These are phyloP conservation scores for Hemileia vastatrix DNA, from an alignment of 1,284 basidiomycete genomes.

Conservation along the genomic window DNA sequence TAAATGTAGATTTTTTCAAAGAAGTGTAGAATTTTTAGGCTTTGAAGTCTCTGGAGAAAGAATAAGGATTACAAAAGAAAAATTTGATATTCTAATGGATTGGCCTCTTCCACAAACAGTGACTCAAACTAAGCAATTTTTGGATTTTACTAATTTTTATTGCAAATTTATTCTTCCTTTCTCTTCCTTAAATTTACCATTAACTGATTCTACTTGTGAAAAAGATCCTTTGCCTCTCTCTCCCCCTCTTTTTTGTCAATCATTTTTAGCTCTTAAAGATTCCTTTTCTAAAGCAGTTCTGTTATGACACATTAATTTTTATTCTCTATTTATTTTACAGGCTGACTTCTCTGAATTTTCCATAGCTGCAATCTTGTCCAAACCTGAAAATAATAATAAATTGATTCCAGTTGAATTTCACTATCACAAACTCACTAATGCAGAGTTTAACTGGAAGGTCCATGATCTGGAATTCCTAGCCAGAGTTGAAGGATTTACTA, in stretches of 20 bases:
- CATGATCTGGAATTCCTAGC: constrained; percentile 5
- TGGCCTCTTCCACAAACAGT: constrained; percentile 1
- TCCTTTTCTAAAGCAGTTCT: background rate
- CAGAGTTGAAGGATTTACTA: background rate
- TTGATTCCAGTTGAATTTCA: background rate
- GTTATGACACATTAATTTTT: constrained; percentile 4
- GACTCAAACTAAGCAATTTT: background rate
- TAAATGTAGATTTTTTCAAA: constrained; percentile 1
- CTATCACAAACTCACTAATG: background rate
- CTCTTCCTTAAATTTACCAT: background rate
- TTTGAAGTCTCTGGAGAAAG: background rate
- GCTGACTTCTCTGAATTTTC: background rate
- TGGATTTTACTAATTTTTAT: no score
- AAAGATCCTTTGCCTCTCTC: background rate
- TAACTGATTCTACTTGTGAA: background rate
- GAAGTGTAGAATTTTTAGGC: constrained; percentile 1
- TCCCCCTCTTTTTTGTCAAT: background rate
- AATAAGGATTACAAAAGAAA: background rate
- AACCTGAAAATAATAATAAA: background rate
- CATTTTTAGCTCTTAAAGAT: background rate
- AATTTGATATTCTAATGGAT: background rate
- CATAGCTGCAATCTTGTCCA: background rate
- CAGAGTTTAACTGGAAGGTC: background rate
- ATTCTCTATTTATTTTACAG: background rate
- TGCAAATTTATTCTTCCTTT: background rate